Conservation (phyloP, 179 eudicot genomes). For the Corrigiola litoralis region DNA sequence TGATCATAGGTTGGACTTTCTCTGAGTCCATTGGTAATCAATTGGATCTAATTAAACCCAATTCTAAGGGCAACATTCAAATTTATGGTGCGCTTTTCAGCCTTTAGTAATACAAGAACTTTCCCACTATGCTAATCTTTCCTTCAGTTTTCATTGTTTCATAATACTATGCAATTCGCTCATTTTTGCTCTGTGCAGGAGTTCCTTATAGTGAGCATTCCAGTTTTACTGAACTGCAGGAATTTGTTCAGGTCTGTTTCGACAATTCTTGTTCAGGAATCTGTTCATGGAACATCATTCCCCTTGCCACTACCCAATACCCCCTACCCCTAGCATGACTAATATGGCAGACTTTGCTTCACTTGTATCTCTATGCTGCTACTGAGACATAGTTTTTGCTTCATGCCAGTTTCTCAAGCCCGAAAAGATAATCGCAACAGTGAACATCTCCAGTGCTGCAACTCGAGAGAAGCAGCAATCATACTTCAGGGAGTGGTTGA, state of each 20-base stretch:
- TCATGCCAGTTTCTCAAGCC: slow-evolving; percentile 55
- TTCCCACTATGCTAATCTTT: background rate
- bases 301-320: background rate
- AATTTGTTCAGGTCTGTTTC: slow-evolving; percentile 54
- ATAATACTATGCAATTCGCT: background rate
- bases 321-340: background rate
- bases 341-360: background rate
- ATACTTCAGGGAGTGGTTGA: slow-evolving; percentile 43
- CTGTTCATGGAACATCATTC: no score
- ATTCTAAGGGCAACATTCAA: slow-evolving; percentile 39
- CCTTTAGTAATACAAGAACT: background rate
- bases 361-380: background rate
- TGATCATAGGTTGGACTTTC: slow-evolving; percentile 55
- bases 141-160: background rate
- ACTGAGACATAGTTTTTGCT: background rate
- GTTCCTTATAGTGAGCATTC: slow-evolving; percentile 77
- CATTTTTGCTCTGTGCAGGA: slow-evolving; percentile 33
- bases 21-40: slow-evolving; percentile 49
- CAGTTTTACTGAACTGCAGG: slow-evolving; percentile 56
- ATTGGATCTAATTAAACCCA: slow-evolving; percentile 56
- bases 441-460: slow-evolving; percentile 51
- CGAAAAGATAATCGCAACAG: slow-evolving; percentile 56
- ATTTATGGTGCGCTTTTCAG: slow-evolving; percentile 36
- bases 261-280: background rate
- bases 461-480: slow-evolving; percentile 53